phyloP scores from a whole-genome alignment of 2,329 filamentous ascomycete genomes.

The Alternaria longipes region DNA sequence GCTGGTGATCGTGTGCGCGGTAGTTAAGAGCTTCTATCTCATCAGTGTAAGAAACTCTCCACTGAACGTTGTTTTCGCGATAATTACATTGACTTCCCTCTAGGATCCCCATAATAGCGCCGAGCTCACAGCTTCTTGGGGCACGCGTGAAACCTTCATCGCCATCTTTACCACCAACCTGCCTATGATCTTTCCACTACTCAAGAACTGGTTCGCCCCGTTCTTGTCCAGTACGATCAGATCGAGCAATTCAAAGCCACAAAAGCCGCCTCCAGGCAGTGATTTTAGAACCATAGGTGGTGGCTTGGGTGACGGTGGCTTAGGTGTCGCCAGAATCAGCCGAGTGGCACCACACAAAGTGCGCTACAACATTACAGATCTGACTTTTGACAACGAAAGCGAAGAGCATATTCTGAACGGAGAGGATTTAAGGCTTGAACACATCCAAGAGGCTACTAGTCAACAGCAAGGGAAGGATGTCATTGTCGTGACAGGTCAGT shows the following conservation, averaged over 20 bases:
- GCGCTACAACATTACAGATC: neutral
- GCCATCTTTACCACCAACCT: constrained; percentile 57
- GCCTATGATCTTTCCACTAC: neutral
- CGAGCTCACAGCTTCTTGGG: constrained; percentile 53
- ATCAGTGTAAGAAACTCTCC: neutral
- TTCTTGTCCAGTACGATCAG: neutral
- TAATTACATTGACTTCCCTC: neutral
- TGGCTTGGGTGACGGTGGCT: neutral
- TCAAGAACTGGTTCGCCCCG: neutral
- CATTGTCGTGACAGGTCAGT: neutral
- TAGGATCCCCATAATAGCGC: neutral
- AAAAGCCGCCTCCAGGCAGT: neutral
- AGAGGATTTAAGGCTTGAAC: neutral
- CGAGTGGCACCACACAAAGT: too few relatives aligned
- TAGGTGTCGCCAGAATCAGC: neutral
- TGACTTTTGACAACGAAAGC: neutral
- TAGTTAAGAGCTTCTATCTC: constrained; percentile 59
- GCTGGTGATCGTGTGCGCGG: constrained; percentile 65
- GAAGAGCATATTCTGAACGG: neutral
- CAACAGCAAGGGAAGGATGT: neutral
- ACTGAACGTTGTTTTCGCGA: accelerated
- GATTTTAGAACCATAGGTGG: neutral
- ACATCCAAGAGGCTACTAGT: neutral
- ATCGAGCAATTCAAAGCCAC: neutral
- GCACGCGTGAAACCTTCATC: constrained; percentile 58